These are phyloP conservation scores for Lachancea sp. DNA, from an alignment of 805 yeast species.

Conservation along the genomic window DNA sequence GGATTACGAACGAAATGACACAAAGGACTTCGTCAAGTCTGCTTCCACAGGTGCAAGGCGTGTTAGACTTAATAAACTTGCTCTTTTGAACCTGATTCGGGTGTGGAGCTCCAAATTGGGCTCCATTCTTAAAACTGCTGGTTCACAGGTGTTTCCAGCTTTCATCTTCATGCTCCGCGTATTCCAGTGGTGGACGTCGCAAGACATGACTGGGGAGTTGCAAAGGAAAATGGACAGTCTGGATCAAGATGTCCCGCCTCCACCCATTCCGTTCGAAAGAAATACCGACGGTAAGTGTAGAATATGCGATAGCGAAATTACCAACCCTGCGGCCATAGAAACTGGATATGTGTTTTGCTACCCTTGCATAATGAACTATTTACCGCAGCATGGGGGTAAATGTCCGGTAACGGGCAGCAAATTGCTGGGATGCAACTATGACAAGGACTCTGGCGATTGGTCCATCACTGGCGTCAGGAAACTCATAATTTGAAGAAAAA, in stretches of 20 bases:
- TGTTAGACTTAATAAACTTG: background rate
- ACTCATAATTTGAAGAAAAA: conserved; percentile 46
- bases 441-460: conserved; percentile 54
- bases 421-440: conserved; percentile 64
- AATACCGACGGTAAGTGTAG: conserved; percentile 45
- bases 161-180: conserved; percentile 78
- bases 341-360: conserved; percentile 90
- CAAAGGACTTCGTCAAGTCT: background rate
- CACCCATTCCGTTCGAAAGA: conserved; percentile 14
- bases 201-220: conserved; percentile 59
- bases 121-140: background rate
- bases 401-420: conserved; percentile 80
- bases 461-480: conserved; percentile 69
- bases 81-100: background rate
- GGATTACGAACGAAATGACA: conserved; percentile 5
- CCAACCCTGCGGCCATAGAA: conserved; percentile 81
- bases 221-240: conserved; percentile 42
- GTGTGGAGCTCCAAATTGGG: background rate
- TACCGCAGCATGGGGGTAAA: conserved; percentile 45
- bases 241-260: conserved; percentile 47
- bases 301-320: conserved; percentile 55
- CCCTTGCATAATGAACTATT: conserved; percentile 67
- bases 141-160: conserved; percentile 51
- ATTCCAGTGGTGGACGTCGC: conserved; percentile 88
- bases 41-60: background rate